Percentiles rank a stretch among this genome's conserved stretches.
Evolutionary conservation across 768 basidiomycete genomes (phyloP).

Genomic region (Agaricus sinodeliciosus): DNA sequence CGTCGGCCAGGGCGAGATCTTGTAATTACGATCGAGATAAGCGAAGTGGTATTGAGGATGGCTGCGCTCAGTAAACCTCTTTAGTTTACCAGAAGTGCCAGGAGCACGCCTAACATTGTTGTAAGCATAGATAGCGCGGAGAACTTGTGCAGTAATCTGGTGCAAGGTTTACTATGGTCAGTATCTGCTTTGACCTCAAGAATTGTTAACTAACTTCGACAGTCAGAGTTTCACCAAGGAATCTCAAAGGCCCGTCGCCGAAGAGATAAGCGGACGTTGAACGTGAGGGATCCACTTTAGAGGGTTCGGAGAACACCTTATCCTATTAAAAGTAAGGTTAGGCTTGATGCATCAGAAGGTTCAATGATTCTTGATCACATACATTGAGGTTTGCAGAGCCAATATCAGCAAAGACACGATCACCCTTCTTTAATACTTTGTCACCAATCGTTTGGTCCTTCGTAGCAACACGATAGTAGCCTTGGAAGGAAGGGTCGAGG

Average conservation of each 20-base stretch:
- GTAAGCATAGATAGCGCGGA: slow-evolving; percentile 58
- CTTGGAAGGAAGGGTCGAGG: slow-evolving; percentile 66
- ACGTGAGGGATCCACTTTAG: slow-evolving; percentile 37
- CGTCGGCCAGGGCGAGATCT: slow-evolving; percentile 60
- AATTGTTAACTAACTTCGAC: slow-evolving; percentile 34
- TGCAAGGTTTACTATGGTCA: not conserved
- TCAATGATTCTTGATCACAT: slow-evolving; percentile 18
- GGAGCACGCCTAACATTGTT: slow-evolving; percentile 60
- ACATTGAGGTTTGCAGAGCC: slow-evolving; percentile 53
- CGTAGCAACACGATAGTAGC: slow-evolving; percentile 54
- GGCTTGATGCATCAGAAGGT: not conserved
- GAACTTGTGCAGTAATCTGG: slow-evolving; percentile 50
- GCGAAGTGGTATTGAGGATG: slow-evolving; percentile 43
- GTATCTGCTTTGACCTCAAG: not conserved
- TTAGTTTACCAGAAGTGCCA: slow-evolving; percentile 57
- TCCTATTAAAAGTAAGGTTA: slow-evolving; percentile 26
- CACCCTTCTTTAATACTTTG: slow-evolving; percentile 35
- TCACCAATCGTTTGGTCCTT: slow-evolving; percentile 38
- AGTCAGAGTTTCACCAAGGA: slow-evolving; percentile 44
- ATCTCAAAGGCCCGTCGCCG: slow-evolving; percentile 37
- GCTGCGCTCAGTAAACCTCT: slow-evolving; percentile 45
- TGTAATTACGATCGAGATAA: slow-evolving; percentile 48
- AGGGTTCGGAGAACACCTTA: slow-evolving; percentile 44
- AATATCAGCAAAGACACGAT: slow-evolving; percentile 59
- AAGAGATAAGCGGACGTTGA: slow-evolving; percentile 37